Evolutionary conservation across 1,284 basidiomycete species (phyloP).

Genomic region (Apiotrichum laibachii): DNA sequence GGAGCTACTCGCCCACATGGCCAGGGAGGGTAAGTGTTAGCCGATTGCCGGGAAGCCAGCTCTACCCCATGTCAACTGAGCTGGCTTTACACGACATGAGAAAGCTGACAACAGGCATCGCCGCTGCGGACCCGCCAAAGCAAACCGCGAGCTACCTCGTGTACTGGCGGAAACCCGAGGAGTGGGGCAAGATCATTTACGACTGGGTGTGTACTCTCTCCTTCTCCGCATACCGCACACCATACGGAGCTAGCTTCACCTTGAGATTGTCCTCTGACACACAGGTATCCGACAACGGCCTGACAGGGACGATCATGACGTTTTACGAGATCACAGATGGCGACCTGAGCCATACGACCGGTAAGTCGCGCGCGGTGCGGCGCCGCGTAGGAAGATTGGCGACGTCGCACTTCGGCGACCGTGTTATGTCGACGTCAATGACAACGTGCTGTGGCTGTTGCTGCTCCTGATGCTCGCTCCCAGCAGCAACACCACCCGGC

Average conservation of each 20-base stretch:
- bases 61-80: no score
- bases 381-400: no score
- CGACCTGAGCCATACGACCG: constrained; percentile 50
- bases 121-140: constrained; percentile 47
- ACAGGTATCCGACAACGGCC: constrained; percentile 55
- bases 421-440: no score
- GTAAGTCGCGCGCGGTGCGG: constrained; percentile 22
- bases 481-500: no score
- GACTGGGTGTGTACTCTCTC: constrained; percentile 52
- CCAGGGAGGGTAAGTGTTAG: constrained; percentile 43
- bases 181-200: constrained; percentile 56
- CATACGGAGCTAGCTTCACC: neutral
- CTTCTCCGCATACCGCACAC: no score
- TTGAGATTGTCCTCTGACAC: neutral
- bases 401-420: no score
- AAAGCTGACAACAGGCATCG: constrained; percentile 29
- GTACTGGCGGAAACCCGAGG: constrained; percentile 57
- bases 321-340: constrained; percentile 57
- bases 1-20: constrained; percentile 38
- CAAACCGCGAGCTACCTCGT: constrained; percentile 48
- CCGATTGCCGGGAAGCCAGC: no score
- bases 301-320: constrained; percentile 56
- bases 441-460: no score
- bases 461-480: no score
- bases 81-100: no score